Percentiles rank a stretch among this genome's conserved stretches.
Evolutionary conservation across 805 yeast genomes (phyloP).

Genomic region (Naumovozyma castellii): DNA sequence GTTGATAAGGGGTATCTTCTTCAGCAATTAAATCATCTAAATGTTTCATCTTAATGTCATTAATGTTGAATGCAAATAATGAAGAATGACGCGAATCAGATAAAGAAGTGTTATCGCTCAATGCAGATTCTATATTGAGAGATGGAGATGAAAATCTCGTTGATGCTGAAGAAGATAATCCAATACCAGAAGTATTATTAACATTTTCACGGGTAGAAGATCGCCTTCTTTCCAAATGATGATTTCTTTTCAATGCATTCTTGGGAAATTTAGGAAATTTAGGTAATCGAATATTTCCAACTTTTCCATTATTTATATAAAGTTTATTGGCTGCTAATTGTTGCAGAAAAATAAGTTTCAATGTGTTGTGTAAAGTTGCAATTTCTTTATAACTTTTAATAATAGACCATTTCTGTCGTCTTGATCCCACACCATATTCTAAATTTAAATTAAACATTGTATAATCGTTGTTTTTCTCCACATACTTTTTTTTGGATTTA

Average conservation of each 20-base stretch:
- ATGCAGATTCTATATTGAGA: neutral
- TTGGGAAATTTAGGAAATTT: constrained; percentile 24
- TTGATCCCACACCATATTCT: constrained; percentile 83
- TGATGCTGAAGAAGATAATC: neutral
- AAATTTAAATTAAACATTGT: constrained; percentile 50
- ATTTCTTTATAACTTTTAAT: constrained; percentile 65
- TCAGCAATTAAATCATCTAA: constrained; percentile 22
- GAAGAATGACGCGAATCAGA: constrained; percentile 3
- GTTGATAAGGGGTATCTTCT: constrained; percentile 18
- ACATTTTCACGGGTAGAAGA: neutral
- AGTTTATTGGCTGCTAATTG: constrained; percentile 28
- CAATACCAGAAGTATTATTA: neutral
- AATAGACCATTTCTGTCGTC: constrained; percentile 71
- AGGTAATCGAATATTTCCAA: constrained; percentile 20
- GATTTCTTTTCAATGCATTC: constrained; percentile 3
- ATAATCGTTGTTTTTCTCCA: constrained; percentile 1
- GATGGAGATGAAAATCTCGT: constrained; percentile 1
- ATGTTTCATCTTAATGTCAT: constrained; percentile 23
- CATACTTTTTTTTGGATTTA: neutral
- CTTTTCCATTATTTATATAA: constrained; percentile 21
- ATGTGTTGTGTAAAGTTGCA: constrained; percentile 55
- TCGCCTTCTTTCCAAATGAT: constrained; percentile 1
- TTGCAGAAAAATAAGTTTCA: constrained; percentile 47
- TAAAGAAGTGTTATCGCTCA: neutral
- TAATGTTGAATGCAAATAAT: constrained; percentile 4